Evolutionary conservation across 371 early-diverging fungal species (phyloP), one percentile per base, ranked within the genome.

Genomic region (Saksenaea oblongispora): DNA sequence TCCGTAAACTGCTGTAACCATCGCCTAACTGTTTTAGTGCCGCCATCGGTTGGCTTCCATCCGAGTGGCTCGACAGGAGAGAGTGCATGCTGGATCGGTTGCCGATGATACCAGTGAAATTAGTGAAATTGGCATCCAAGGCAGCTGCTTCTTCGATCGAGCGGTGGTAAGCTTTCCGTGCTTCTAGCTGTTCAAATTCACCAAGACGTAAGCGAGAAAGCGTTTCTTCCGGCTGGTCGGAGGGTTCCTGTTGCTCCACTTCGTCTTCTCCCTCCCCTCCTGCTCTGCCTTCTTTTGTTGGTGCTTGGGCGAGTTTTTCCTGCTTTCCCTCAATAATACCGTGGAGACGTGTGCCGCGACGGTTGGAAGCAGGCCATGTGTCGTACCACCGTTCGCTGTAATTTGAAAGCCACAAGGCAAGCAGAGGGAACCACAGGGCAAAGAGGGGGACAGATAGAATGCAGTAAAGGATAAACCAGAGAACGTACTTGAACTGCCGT

Each of bases 381-480:
- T 82, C 78, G 58, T 79, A 82, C 83, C 83, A 79, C 9, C 62
- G 67, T 2, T 72, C 65, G 9, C 73, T 70, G 64, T 73, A 61
- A 36, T 82, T 70, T 15, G 71, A 71, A n/a, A 66, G 61, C 80
- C 79, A 79, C 9, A 72, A 27, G 5, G 80, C 74, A 14, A 76
- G 47, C 8, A 82, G 17, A 3, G 83, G 83, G 28, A 79, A 82
- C 72, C 74, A 78, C 1, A 79, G 58, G 15, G 64, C 66, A 64
- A 76, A 82, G 1, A 82, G 57, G 1, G 83, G 83, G 2, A 78
- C 63, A 0, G 76, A 66, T 14, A 74, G 41, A 2, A 78, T 36
- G 58, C 79, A 72, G 42, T 82, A 79, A 9, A 82, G 27, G 10
- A 73, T 54, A 53, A 82, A 75, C 83, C 79, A 82, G 2, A 78